Evolutionary conservation across 1,284 basidiomycete genomes (phyloP), one percentile per base, ranked within the genome.

Genomic region (Schizophyllum commune): DNA sequence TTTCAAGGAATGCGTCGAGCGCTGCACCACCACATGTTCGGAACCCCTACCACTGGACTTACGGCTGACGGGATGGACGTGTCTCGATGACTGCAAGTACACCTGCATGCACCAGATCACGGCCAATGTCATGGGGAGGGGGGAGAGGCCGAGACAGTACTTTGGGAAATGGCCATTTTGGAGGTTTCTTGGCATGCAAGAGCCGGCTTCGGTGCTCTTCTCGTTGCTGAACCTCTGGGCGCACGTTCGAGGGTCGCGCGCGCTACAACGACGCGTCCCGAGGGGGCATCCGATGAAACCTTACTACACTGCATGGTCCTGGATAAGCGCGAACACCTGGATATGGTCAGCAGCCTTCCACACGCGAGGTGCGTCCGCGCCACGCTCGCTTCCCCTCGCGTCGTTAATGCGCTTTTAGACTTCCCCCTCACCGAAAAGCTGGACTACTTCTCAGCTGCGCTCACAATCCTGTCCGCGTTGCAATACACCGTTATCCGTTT

Each of bases 121-220:
- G 15, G 80, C 86, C 64, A 74, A 80, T 21, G 84, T 86, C 22
- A 69, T 86, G 15, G 59, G 67, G 51, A 67, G 67, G 3, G 80
- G 75, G 15, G 70, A 62, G 66, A 74, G 51, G 32, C 75, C 90
- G 20, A 81, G 91, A 60, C 95, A 97, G 69, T 98, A 92, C 73
- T 85, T 94, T 69, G 97, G 97, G 22, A 99, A 99, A 77, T 99
- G 96, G 96, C 92, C 94, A 0, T 98, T 98, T 73, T 89, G 88
- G 83, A 81, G 94, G 52, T 75, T 92, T 21, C 74, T 81, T 5
- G 94, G 94, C 27, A 89, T 94, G 74, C 97, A 99, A 73, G 97
- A 99, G 73, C 96, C 96, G 4, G 86, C 95, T 13, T 93, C 92
- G 11, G 95, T 98, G 60, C 72, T 87, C 33, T 98, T 98, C 77